These are phyloP conservation scores for Knufia petricola DNA, from an alignment of 2,329 filamentous ascomycete genomes.

Conservation along the genomic window DNA sequence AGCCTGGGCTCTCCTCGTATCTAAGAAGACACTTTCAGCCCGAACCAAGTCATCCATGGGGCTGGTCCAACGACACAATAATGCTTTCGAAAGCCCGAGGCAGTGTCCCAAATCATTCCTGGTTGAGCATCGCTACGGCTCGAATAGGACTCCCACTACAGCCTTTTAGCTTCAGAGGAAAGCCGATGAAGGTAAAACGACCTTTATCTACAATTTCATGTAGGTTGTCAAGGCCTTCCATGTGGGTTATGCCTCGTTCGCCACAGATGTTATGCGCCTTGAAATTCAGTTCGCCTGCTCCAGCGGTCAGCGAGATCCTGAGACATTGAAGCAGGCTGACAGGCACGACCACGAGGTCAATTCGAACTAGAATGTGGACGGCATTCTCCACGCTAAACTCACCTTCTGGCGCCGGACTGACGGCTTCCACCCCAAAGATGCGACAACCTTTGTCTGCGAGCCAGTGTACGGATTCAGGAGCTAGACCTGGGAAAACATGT, in stretches of 20 bases:
- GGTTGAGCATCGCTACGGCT: neutral
- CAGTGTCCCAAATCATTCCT: no score
- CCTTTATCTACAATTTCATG: no score
- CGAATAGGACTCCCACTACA: neutral
- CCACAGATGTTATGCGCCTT: conserved; percentile 6
- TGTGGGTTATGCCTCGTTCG: conserved; percentile 17
- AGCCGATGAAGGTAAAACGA: neutral
- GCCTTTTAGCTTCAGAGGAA: neutral
- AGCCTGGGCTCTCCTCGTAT: no score
- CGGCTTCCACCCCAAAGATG: conserved; percentile 9
- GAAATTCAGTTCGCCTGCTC: conserved; percentile 3
- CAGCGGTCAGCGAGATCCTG: no score
- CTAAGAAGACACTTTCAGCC: no score
- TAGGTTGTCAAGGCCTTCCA: conserved; percentile 17
- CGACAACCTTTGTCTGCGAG: conserved; percentile 15
- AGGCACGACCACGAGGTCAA: no score
- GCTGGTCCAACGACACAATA: neutral
- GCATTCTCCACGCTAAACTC: no score
- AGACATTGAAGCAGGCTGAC: no score
- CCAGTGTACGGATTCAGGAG: conserved; percentile 10
- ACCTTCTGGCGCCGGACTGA: conserved; percentile 5
- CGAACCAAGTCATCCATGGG: neutral
- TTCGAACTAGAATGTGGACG: no score
- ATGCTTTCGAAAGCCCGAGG: no score
- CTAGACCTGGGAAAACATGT: conserved; percentile 9